phyloP scores from a whole-genome alignment of 1,139 yeast species.

The Suhomyces kunorum region DNA sequence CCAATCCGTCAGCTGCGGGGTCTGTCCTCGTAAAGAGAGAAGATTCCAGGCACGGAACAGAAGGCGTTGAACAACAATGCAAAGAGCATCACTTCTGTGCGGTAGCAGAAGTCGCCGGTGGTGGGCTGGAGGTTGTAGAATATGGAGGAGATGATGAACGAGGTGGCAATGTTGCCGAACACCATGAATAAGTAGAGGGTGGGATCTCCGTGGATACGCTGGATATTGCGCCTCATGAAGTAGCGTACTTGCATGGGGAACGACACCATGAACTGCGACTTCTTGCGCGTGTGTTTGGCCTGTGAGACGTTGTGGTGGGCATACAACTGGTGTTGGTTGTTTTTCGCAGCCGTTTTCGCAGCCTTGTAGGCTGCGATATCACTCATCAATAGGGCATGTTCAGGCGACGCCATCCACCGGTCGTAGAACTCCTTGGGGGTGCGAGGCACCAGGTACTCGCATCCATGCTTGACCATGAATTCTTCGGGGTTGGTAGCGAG shows the following conservation, averaged over 20 bases:
- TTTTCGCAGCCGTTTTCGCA: conserved; percentile 18
- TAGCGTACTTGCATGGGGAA: conserved; percentile 65
- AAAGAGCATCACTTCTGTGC: conserved; percentile 75
- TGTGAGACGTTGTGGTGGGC: conserved; percentile 60
- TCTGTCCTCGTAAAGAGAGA: conserved; percentile 67
- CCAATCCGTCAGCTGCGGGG: conserved; percentile 77
- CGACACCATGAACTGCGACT: conserved; percentile 67
- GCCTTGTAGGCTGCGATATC: conserved; percentile 37
- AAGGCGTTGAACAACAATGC: conserved; percentile 78
- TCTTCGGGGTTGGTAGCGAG: conserved; percentile 60
- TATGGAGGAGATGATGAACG: conserved; percentile 70
- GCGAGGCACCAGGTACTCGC: conserved; percentile 62
- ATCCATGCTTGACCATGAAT: conserved; percentile 48
- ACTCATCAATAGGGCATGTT: conserved; percentile 36
- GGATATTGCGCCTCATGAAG: conserved; percentile 59
- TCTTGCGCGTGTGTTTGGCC: conserved; percentile 52
- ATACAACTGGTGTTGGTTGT: conserved; percentile 29
- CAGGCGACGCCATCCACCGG: conserved; percentile 63
- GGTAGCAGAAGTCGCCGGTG: conserved; percentile 55
- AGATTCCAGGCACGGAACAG: conserved; percentile 70
- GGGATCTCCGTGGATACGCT: conserved; percentile 66
- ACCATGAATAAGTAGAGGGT: conserved; percentile 62
- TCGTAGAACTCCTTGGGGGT: conserved; percentile 68
- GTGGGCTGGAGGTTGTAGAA: conserved; percentile 58
- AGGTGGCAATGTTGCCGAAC: conserved; percentile 67